Base-by-base conservation (phyloP, 1,139 yeast genomes). In the Schwanniomyces etchellsii region DNA sequence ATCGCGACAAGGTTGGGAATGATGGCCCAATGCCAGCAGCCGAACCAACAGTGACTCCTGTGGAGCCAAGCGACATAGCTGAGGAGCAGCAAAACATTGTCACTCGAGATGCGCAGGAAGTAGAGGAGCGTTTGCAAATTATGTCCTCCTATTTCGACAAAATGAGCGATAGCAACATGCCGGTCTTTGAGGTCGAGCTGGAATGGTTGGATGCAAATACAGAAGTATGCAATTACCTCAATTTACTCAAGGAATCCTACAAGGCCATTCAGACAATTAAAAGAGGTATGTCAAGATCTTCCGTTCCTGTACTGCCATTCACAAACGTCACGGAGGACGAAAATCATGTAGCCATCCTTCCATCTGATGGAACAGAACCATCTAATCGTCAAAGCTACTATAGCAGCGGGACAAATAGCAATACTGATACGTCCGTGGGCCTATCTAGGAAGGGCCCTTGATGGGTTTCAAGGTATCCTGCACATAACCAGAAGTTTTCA, bases 221-320 rank as follows among this genome's bases (percentile, higher is more conserved):
- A 28, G 43, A 42, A 22, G 52, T 62, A 5, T 45, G 55, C 28
- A 14, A 26, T 11, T 38, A 61, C 30, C 40, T 63, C 15, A 52
- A 49, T 34, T 45, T 58, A 16, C 43, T 63, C 26, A 50, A 53
- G 31, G 66, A 61, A 30, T 45, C 53, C 1, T 59, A 55, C 35
- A 48, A 45, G 28, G 37, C 60, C 2, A 47, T 60, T 7, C 59
- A 49, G 28, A 28, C 39, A 9, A 36, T 53, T 27, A 52, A 56
- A 32, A 49, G 44, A 34, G 37, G 21, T n/a, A 18, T 18, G 7
- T 18, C 21, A 7, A 18, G n/a, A n/a, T 18, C 39, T 27, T 18
- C 7, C n/a, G n/a, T 18, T 18, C n/a, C 21, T 7, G n/a, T 7
- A 7, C 21, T 18, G 21, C 21, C 21, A 7, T 18, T 18, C 21